Evolutionary conservation across 371 early-diverging fungal genomes (phyloP).

Genomic region (Mucor plumbeus): DNA sequence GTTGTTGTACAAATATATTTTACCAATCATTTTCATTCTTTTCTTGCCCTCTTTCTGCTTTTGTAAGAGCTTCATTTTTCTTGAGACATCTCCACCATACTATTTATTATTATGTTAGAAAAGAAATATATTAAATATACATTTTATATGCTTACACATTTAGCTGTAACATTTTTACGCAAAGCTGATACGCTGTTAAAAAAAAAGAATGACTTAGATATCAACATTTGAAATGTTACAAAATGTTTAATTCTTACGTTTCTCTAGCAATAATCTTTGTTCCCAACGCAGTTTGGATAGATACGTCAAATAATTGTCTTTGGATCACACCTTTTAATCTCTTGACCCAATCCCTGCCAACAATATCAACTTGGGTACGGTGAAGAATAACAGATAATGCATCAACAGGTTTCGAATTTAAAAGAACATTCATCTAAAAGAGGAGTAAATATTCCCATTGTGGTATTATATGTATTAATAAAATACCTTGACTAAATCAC

Average conservation of each 20-base stretch:
- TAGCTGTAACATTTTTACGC: slow-evolving; percentile 95
- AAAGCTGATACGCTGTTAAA: slow-evolving; percentile 70
- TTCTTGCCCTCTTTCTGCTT: slow-evolving; percentile 93
- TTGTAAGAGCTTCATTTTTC: slow-evolving; percentile 91
- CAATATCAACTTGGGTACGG: slow-evolving; percentile 68
- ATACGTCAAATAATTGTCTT: slow-evolving; percentile 92
- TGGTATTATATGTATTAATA: not conserved
- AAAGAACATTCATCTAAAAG: slow-evolving; percentile 78
- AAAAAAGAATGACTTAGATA: not conserved
- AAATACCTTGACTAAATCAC: slow-evolving; percentile 90
- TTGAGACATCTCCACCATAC: slow-evolving; percentile 94
- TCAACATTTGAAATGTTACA: not conserved
- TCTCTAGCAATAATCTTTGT: slow-evolving; percentile 90
- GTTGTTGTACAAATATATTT: not conserved
- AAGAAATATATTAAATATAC: not conserved
- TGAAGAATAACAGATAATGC: slow-evolving; percentile 92
- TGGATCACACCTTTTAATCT: slow-evolving; percentile 83
- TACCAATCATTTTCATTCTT: slow-evolving; percentile 77
- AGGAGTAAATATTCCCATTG: not conserved
- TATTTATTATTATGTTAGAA: slow-evolving; percentile 20
- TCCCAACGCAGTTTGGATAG: slow-evolving; percentile 88
- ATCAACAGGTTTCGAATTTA: slow-evolving; percentile 93
- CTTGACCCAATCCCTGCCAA: slow-evolving; percentile 84
- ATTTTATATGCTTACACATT: slow-evolving; percentile 71
- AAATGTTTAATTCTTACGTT: slow-evolving; percentile 52